Conservation (phyloP, 768 basidiomycete species). For the Lactarius quietus region DNA sequence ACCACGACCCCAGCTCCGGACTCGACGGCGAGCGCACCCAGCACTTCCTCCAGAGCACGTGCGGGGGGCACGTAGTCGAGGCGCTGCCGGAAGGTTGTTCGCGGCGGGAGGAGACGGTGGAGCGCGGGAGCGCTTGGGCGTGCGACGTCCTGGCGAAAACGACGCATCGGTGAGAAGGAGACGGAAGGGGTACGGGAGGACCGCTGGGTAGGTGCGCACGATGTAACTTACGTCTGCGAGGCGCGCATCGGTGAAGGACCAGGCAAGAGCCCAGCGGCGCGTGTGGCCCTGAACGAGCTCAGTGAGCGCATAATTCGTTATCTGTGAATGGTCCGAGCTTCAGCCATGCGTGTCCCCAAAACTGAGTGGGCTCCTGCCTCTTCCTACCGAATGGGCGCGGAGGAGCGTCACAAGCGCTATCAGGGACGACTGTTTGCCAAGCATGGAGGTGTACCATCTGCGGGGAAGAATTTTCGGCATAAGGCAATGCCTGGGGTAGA, state of each 20-base stretch:
- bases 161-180: conserved; percentile 32
- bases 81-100: conserved; percentile 51
- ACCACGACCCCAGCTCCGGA: background rate
- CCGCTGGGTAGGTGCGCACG: background rate
- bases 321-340: conserved; percentile 39
- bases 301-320: conserved; percentile 82
- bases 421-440: conserved; percentile 81
- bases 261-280: conserved; percentile 87
- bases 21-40: conserved; percentile 37
- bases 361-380: background rate
- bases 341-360: background rate
- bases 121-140: conserved; percentile 42
- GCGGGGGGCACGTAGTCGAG: conserved; percentile 27
- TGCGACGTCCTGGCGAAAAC: conserved; percentile 37
- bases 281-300: conserved; percentile 87
- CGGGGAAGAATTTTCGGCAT: background rate
- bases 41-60: conserved; percentile 30
- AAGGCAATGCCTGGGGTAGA: background rate
- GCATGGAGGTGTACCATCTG: conserved; percentile 93
- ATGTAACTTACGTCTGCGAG: conserved; percentile 70
- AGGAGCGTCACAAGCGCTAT: conserved; percentile 55
- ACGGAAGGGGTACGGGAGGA: too few relatives aligned
- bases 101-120: conserved; percentile 52
- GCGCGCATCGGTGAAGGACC: conserved; percentile 66
- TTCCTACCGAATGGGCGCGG: conserved; percentile 41